A percentile compares a stretch with the other conserved stretches of the same genome.
Evolutionary conservation across 1,284 basidiomycete species (phyloP).

Genomic region (Heliocybe sulcata): DNA sequence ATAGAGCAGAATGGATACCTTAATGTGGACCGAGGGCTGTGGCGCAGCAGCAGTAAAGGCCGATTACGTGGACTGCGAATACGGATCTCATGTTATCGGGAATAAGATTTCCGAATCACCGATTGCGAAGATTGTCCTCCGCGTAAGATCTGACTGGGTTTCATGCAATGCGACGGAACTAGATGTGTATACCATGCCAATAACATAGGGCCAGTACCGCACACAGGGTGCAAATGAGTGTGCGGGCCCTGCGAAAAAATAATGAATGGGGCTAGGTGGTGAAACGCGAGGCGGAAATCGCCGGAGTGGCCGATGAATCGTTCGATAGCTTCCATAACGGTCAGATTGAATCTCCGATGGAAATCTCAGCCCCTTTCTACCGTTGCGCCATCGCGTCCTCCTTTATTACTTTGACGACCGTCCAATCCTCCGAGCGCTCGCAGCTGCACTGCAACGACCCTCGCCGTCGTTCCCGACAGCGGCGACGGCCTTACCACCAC

Average conservation of each 20-base stretch:
- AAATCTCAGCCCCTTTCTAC: background rate
- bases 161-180: too few relatives aligned
- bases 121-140: background rate
- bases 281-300: conserved; percentile 1
- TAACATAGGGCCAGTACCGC: too few relatives aligned
- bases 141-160: background rate
- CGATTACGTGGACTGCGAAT: background rate
- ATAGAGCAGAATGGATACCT: too few relatives aligned
- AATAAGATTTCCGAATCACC: conserved; percentile 1
- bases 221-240: too few relatives aligned
- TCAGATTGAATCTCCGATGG: conserved; percentile 2
- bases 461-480: background rate
- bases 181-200: too few relatives aligned
- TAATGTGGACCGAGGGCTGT: too few relatives aligned
- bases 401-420: background rate
- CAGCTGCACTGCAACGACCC: background rate
- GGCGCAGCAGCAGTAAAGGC: background rate
- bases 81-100: conserved; percentile 2
- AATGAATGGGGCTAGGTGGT: background rate
- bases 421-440: too few relatives aligned
- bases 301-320: background rate
- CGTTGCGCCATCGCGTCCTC: background rate
- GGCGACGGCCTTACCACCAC: background rate
- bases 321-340: background rate
- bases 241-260: background rate